Evolutionary conservation across 495 filamentous ascomycete species (phyloP).

Genomic region (Penicillium argentinense): DNA sequence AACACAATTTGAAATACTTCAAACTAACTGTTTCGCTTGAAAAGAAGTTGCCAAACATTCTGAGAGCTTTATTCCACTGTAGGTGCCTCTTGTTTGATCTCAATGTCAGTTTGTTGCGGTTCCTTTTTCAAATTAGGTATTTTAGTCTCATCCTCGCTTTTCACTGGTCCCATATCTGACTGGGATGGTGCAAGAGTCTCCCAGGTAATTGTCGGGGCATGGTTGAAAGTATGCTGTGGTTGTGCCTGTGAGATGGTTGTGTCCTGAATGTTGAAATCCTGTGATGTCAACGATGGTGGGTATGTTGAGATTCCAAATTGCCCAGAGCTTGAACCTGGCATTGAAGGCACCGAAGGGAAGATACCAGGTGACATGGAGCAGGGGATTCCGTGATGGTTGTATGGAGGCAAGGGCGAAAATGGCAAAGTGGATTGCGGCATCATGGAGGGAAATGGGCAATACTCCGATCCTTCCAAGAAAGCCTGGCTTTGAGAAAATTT

Average conservation of each 20-base stretch:
- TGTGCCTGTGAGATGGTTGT: neutral
- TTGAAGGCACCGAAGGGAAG: neutral
- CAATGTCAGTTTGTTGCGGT: too few relatives aligned
- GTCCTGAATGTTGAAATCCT: neutral
- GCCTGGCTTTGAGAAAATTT: neutral
- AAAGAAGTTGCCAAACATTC: too few relatives aligned
- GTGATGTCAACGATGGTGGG: neutral
- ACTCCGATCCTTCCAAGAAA: neutral
- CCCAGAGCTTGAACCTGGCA: neutral
- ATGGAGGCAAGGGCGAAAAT: neutral
- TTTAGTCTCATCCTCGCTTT: neutral
- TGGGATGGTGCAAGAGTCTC: too few relatives aligned
- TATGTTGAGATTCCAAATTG: neutral
- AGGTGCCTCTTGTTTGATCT: neutral
- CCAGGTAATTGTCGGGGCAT: neutral
- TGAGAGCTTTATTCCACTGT: neutral
- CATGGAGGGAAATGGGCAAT: neutral
- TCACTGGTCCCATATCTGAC: too few relatives aligned
- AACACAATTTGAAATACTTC: too few relatives aligned
- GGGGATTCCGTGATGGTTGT: neutral
- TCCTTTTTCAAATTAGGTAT: too few relatives aligned
- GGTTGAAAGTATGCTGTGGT: neutral
- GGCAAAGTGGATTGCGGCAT: neutral
- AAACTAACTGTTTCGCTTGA: too few relatives aligned
- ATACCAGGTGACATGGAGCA: neutral